Conservation (phyloP, 305 asterid genomes). For the Ajuga reptans region DNA sequence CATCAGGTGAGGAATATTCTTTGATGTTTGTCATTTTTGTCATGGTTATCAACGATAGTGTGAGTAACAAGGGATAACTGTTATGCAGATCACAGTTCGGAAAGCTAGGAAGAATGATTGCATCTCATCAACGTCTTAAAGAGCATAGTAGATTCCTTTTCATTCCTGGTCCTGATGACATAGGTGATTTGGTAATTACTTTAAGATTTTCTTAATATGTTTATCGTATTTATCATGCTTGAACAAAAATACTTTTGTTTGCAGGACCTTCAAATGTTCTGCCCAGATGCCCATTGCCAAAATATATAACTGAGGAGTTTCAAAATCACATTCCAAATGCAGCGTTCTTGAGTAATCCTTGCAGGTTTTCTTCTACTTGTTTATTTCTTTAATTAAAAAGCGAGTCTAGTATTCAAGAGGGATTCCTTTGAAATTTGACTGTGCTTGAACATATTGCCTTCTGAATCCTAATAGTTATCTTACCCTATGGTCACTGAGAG, state of each 20-base stretch:
- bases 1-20: constrained; percentile 48
- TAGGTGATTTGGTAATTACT: constrained; percentile 47
- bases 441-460: neutral
- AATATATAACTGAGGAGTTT: constrained; percentile 76
- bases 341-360: constrained; percentile 74
- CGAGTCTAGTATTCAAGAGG: neutral
- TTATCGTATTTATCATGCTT: constrained; percentile 13
- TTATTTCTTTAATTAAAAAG: neutral
- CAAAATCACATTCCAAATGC: constrained; percentile 63
- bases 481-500: constrained; percentile 2
- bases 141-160: constrained; percentile 73
- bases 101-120: constrained; percentile 75
- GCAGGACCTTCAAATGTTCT: constrained; percentile 86
- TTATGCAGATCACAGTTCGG: constrained; percentile 68
- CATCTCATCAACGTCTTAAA: constrained; percentile 62
- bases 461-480: constrained; percentile 9
- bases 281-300: constrained; percentile 77
- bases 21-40: constrained; percentile 17
- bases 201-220: constrained; percentile 13
- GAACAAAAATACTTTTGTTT: constrained; percentile 7
- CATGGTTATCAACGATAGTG: constrained; percentile 17
- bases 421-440: neutral
- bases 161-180: constrained; percentile 94
- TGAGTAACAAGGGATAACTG: constrained; percentile 11
- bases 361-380: constrained; percentile 52